Evolutionary conservation across 1,284 basidiomycete species (phyloP).

Genomic region (Tylopilus sp.): DNA sequence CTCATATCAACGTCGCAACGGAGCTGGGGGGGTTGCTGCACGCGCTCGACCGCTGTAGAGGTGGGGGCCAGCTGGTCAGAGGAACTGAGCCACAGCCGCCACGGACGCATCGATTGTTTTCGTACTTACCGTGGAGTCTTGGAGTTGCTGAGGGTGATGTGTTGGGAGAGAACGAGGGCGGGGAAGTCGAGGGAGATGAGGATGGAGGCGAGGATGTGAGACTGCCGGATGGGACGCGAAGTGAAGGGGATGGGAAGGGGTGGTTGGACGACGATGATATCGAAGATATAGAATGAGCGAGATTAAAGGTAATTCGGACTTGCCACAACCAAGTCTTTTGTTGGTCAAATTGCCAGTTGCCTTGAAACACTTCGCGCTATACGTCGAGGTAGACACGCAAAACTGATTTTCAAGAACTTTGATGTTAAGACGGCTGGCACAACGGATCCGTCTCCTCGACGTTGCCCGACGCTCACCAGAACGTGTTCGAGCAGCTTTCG

Average conservation of each 20-base stretch:
- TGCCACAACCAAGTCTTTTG: too few relatives aligned
- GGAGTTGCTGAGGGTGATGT: slow-evolving; percentile 26
- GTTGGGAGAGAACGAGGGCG: slow-evolving; percentile 31
- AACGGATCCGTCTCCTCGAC: neutral
- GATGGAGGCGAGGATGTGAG: slow-evolving; percentile 22
- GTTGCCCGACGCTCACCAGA: neutral
- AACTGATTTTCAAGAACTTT: neutral
- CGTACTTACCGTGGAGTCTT: slow-evolving; percentile 45
- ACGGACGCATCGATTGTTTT: slow-evolving; percentile 51
- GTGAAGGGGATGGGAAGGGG: slow-evolving; percentile 35
- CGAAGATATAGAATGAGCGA: slow-evolving; percentile 41
- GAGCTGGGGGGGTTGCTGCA: slow-evolving; percentile 62
- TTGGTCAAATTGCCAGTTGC: too few relatives aligned
- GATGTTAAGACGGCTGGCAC: slow-evolving; percentile 1
- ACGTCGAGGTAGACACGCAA: too few relatives aligned
- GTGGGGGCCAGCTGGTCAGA: slow-evolving; percentile 24
- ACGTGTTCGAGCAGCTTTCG: neutral
- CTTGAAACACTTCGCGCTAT: too few relatives aligned
- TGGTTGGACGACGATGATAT: slow-evolving; percentile 72
- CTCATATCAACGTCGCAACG: slow-evolving; percentile 46
- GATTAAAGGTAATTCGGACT: neutral
- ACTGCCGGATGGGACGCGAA: slow-evolving; percentile 18
- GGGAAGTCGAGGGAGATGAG: slow-evolving; percentile 18
- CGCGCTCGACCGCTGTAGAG: slow-evolving; percentile 29
- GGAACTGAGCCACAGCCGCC: slow-evolving; percentile 31